Percentiles rank a stretch among this genome's conserved stretches.
Conservation (phyloP, 2,329 filamentous ascomycete species). For the Leptographium wingfieldii region DNA sequence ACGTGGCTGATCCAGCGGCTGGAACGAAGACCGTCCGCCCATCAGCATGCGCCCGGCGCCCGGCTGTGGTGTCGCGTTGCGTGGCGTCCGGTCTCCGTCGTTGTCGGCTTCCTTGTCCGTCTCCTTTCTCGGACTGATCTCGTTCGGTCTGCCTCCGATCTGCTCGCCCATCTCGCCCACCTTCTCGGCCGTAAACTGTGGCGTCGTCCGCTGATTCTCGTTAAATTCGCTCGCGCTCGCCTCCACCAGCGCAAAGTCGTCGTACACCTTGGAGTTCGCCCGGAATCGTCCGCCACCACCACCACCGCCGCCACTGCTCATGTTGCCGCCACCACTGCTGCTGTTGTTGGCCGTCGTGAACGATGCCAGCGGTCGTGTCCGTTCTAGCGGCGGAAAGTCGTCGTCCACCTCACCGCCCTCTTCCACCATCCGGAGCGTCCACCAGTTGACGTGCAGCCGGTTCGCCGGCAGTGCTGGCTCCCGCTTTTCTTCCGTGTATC, state of each 20-base stretch:
- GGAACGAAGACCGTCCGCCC: neutral
- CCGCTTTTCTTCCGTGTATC: constrained; percentile 64
- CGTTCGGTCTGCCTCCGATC: neutral
- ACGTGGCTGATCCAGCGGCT: constrained; percentile 22
- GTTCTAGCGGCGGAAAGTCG: constrained; percentile 67
- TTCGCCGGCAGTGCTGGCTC: constrained; percentile 52
- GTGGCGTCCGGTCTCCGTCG: constrained; percentile 22
- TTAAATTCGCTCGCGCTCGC: constrained; percentile 55
- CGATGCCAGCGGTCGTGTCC: constrained; percentile 60
- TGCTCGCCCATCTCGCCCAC: neutral
- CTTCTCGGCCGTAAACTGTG: constrained; percentile 48
- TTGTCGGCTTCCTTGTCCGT: neutral
- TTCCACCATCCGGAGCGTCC: constrained; percentile 73
- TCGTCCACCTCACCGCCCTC: constrained; percentile 76
- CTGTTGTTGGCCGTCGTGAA: constrained; percentile 75
- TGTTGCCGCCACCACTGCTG: constrained; percentile 34
- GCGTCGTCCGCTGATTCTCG: constrained; percentile 57
- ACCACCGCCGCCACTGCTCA: constrained; percentile 46
- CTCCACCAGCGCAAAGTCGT: constrained; percentile 70
- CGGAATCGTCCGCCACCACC: constrained; percentile 39
- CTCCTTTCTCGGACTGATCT: neutral
- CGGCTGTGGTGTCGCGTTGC: constrained; percentile 33
- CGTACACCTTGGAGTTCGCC: constrained; percentile 63
- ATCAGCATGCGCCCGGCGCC: neutral
- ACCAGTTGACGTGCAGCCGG: constrained; percentile 68